These are phyloP conservation scores for Hymenotorrendiella dingleyae DNA, from an alignment of 2,329 filamentous ascomycete genomes.

Conservation along the genomic window DNA sequence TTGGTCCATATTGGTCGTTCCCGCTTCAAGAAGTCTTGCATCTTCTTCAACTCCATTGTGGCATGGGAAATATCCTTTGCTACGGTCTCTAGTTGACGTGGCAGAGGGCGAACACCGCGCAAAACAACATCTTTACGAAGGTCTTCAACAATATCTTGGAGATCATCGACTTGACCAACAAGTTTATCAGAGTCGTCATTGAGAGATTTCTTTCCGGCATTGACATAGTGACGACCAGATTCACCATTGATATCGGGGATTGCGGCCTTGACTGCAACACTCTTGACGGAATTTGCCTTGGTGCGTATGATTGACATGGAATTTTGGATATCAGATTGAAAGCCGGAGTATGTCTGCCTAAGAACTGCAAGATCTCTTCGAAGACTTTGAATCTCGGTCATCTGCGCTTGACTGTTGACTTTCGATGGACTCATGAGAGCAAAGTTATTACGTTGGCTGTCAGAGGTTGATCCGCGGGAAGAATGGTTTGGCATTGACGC, in stretches of 20 bases:
- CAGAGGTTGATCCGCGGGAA: constrained; percentile 25
- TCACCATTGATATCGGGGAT: constrained; percentile 70
- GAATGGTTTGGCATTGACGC: constrained; percentile 21
- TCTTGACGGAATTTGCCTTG: constrained; percentile 79
- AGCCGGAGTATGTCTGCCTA: constrained; percentile 87
- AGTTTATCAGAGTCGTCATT: constrained; percentile 84
- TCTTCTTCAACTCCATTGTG: constrained; percentile 82
- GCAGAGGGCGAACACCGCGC: constrained; percentile 84
- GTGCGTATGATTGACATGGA: constrained; percentile 79
- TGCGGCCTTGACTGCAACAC: constrained; percentile 62
- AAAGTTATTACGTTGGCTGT: constrained; percentile 20
- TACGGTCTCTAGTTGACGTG: constrained; percentile 82
- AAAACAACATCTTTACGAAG: constrained; percentile 93
- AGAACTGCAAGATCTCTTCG: constrained; percentile 85
- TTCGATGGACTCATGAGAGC: constrained; percentile 26
- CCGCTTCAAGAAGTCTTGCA: constrained; percentile 84
- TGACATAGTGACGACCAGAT: constrained; percentile 79
- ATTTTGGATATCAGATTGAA: constrained; percentile 79
- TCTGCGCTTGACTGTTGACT: constrained; percentile 46
- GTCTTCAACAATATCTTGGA: constrained; percentile 96
- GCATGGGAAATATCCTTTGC: constrained; percentile 80
- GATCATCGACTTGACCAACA: constrained; percentile 86
- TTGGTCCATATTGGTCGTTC: constrained; percentile 98
- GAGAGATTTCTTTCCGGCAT: constrained; percentile 78
- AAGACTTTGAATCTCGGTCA: constrained; percentile 74